Base-by-base conservation (phyloP, 2,329 filamentous ascomycete species). In the Pseudogymnoascus sp. region DNA sequence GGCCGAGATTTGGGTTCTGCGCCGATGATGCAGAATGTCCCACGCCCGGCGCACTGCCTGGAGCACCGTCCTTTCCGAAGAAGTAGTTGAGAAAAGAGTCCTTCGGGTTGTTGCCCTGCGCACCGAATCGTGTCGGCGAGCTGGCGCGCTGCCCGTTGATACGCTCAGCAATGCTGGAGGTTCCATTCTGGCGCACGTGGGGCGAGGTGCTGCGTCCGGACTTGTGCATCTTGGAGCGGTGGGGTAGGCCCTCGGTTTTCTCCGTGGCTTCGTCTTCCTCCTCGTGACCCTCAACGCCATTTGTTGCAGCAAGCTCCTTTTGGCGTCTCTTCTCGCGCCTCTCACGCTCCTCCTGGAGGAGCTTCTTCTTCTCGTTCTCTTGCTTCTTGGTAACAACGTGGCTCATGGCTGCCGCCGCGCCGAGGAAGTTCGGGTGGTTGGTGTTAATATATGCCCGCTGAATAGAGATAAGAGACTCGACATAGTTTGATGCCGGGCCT, bases 401-500 rank as follows among this genome's bases (percentile, higher is more conserved):
- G 67, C 91, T 93, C 94, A 99, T 99, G 65, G 94, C 94, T 36
- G 92, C 93, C 20, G 94, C 93, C 14, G 94, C 94, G 47, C 94
- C 94, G 14, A 97, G 84, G 78, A 99, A 99, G 75, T 99, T 99
- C 57, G 94, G 94, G 73, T 99, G 94, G 71, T 99, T 99, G 41
- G 94, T 99, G 78, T 99, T 99, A 77, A 99, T 97, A 76, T 99
- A 99, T 18, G 94, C 94, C 67, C 94, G 85, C 76, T 99, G 94
- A 63, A 99, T 99, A 25, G 94, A 89, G 67, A 99, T 99, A 64
- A 99, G 81, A 39, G 93, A 97, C 74, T 97, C 94, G 43, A 99
- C 94, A 68, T 99, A 99, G 59, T 77, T 82, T 2, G 93, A 96
- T 61, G 89, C 86, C 9, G 94, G 94, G 1, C 94, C 94, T 5